Percentiles rank a stretch among this genome's conserved stretches.
phyloP scores from a whole-genome alignment of 805 yeast genomes.

The Nakazawaea holstii region DNA sequence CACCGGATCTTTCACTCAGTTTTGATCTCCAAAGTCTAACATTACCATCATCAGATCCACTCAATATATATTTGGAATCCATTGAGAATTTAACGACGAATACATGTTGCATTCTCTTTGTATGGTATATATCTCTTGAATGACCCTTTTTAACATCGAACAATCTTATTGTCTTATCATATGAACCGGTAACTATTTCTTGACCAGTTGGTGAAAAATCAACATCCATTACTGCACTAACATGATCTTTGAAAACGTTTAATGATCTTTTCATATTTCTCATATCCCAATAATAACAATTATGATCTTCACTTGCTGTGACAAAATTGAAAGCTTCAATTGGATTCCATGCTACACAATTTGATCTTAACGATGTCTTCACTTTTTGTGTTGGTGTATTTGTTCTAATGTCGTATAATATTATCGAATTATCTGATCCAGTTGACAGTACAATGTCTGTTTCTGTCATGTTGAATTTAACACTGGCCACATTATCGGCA shows the following conservation, averaged over 20 bases:
- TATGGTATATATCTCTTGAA: slow-evolving; percentile 91
- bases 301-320: slow-evolving; percentile 91
- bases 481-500: slow-evolving; percentile 81
- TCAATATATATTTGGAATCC: slow-evolving; percentile 81
- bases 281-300: slow-evolving; percentile 94
- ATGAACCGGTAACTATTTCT: slow-evolving; percentile 91
- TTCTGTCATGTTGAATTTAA: slow-evolving; percentile 85
- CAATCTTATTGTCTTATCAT: slow-evolving; percentile 87
- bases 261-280: slow-evolving; percentile 77
- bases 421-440: slow-evolving; percentile 86
- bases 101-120: slow-evolving; percentile 96
- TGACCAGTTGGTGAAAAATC: slow-evolving; percentile 97
- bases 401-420: slow-evolving; percentile 86
- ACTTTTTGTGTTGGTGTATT: slow-evolving; percentile 90
- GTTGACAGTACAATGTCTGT: slow-evolving; percentile 85
- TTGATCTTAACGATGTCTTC: slow-evolving; percentile 75
- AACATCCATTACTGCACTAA: slow-evolving; percentile 89
- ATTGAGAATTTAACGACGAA: slow-evolving; percentile 79
- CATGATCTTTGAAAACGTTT: slow-evolving; percentile 91
- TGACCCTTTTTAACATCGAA: slow-evolving; percentile 78
- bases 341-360: slow-evolving; percentile 93
- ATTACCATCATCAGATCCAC: slow-evolving; percentile 96
- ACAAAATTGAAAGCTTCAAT: slow-evolving; percentile 95
- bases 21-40: slow-evolving; percentile 88
- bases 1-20: slow-evolving; percentile 79